Conservation (phyloP, 345 rosid species). For the Dipteronia dyeriana region DNA sequence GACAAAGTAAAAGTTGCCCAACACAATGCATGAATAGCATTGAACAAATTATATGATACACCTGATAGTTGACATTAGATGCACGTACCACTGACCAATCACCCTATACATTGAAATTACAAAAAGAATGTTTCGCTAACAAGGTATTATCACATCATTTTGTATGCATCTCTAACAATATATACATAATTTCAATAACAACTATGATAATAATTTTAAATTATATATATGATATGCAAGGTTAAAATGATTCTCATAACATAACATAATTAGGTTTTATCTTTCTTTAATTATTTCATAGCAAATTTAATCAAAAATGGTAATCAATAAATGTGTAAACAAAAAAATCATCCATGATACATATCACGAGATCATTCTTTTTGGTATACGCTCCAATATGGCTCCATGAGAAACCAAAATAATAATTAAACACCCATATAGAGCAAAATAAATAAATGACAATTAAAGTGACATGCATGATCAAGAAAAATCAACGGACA, state of each 20-base stretch:
- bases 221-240: no score
- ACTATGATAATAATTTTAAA: no score
- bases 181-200: no score
- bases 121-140: no score
- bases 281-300: no score
- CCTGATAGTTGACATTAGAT: background rate
- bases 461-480: background rate
- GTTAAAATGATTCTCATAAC: no score
- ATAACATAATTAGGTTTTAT: no score
- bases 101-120: no score
- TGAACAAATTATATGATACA: background rate
- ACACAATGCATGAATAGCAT: background rate
- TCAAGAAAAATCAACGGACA: background rate
- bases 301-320: no score
- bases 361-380: conserved; percentile 20
- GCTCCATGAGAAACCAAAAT: background rate
- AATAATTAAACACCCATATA: background rate
- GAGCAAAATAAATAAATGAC: background rate
- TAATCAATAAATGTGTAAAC: background rate
- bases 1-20: background rate
- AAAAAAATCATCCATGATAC: background rate
- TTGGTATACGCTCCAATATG: conserved; percentile 14
- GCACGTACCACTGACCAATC: background rate
- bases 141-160: no score
- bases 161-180: no score